Base-by-base conservation (phyloP, 75 land plant genomes). In the Pinus taeda region DNA sequence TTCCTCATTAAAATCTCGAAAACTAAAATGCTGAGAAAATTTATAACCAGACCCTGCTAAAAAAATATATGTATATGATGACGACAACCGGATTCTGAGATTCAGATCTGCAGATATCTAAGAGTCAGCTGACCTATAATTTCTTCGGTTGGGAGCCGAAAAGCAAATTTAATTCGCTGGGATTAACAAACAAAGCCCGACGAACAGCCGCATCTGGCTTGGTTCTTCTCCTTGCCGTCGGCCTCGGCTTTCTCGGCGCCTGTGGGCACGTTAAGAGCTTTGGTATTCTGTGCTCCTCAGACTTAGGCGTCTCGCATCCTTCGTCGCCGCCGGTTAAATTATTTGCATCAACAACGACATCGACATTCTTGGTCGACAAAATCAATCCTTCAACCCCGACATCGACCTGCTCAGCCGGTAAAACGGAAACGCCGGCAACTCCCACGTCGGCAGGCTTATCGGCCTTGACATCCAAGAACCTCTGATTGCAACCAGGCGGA, bases 261-360 rank as follows among this genome's bases (percentile, higher is more conserved):
- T 24, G 49, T 17, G 71, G 71, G 45, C 71, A 67, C 18, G 49
- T 6, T 30, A 67, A 37, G 37, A 67, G 2, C 30, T 67, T 37
- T 17, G 71, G 71, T 67, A 67, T 67, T 67, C 37, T 37, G 20
- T 67, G 21, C 45, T 67, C 49, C 45, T 67, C 71, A 36, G 45
- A 36, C 71, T 67, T 67, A 49, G 71, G 71, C 8, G 71, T 67
- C 71, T 67, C 21, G 20, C 49, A 67, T 67, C 49, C 71, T 36
- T 67, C 71, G 20, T 59, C 60, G n/a, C n/a, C 60, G 0, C 5
- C 60, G n/a, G n/a, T 59, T 4, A 17, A 18, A 59, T 18, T 59
- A 20, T 59, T 59, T 59, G n/a, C n/a, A 59, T 20, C n/a, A 59
- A 17, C 20, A 5, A 8, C 49, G 6, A 36, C 45, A 6, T 18